A percentile compares a stretch with the other conserved stretches of the same genome.
These are phyloP conservation scores for Austroboletus olivaceoglutinosus DNA, from an alignment of 1,284 basidiomycete genomes.

Conservation along the genomic window DNA sequence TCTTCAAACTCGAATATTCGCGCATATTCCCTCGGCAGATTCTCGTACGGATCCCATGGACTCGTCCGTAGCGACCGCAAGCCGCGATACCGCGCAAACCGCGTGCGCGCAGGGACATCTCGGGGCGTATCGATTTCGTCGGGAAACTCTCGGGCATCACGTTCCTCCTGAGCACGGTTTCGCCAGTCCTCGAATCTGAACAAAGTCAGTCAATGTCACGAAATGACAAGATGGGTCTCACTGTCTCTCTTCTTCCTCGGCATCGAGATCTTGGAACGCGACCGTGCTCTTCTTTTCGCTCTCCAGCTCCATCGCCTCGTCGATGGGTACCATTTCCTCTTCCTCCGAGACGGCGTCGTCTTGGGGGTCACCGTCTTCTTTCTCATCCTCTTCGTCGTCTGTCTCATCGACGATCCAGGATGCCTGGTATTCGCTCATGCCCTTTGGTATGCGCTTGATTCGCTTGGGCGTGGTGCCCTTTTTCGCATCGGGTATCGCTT, in stretches of 20 bases:
- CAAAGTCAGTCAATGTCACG: slow-evolving; percentile 4
- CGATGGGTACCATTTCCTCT: slow-evolving; percentile 42
- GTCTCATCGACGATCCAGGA: slow-evolving; percentile 87
- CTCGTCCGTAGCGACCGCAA: slow-evolving; percentile 91
- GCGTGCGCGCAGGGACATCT: slow-evolving; percentile 78
- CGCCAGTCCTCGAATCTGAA: slow-evolving; percentile 69
- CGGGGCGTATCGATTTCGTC: slow-evolving; percentile 98
- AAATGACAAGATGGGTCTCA: slow-evolving; percentile 40
- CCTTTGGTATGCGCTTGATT: slow-evolving; percentile 81
- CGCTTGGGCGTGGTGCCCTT: slow-evolving; percentile 68
- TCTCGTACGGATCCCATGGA: slow-evolving; percentile 97
- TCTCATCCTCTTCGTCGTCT: slow-evolving; percentile 54
- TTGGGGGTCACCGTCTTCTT: slow-evolving; percentile 26
- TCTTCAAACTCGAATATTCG: slow-evolving; percentile 98
- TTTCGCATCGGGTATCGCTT: slow-evolving; percentile 58
- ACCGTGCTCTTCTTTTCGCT: slow-evolving; percentile 47
- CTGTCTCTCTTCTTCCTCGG: slow-evolving; percentile 83
- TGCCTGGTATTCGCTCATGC: slow-evolving; percentile 92
- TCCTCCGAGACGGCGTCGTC: slow-evolving; percentile 44
- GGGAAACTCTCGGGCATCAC: slow-evolving; percentile 84
- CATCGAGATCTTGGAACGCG: slow-evolving; percentile 74
- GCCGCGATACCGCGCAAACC: slow-evolving; percentile 93
- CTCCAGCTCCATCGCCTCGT: slow-evolving; percentile 63
- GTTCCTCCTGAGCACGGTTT: slow-evolving; percentile 65
- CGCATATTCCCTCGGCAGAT: slow-evolving; percentile 91